A percentile compares a stretch with the other conserved stretches of the same genome.
Conservation (phyloP, 2,329 filamentous ascomycete genomes). For the Colletotrichum sp. region DNA sequence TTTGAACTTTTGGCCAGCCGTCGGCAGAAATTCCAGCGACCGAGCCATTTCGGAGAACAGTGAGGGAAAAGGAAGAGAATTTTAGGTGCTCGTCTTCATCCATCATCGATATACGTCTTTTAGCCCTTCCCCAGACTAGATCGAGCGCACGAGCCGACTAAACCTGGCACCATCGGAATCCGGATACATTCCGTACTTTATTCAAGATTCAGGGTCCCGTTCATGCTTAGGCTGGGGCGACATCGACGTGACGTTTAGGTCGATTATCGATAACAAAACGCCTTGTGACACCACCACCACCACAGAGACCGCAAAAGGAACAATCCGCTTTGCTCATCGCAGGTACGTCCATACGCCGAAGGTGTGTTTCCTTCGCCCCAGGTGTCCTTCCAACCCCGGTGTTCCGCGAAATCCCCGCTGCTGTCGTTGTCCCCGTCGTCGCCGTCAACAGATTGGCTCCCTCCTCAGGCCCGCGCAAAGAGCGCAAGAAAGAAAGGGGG, state of each 20-base stretch:
- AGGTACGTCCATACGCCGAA: background rate
- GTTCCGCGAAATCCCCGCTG: background rate
- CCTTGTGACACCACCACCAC: background rate
- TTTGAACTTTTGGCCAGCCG: background rate
- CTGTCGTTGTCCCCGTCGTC: background rate
- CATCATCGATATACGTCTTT: background rate
- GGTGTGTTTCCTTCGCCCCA: background rate
- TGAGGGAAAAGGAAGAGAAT: background rate
- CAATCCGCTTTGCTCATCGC: background rate
- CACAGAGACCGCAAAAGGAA: background rate
- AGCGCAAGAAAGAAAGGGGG: background rate
- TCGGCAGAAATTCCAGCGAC: background rate
- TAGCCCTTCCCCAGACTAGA: background rate
- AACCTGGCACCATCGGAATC: background rate
- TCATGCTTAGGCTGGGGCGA: slow-evolving; percentile 9
- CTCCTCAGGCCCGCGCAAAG: background rate
- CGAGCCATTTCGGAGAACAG: background rate
- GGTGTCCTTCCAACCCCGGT: background rate
- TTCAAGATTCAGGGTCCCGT: slow-evolving; percentile 1
- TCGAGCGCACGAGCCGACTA: background rate
- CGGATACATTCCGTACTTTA: background rate
- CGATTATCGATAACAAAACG: background rate
- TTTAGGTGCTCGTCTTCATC: background rate
- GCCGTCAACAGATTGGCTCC: background rate
- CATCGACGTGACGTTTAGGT: slow-evolving; percentile 7